A percentile compares a stretch with the other conserved stretches of the same genome.
Evolutionary conservation across 768 basidiomycete species (phyloP).

Genomic region (Lentinula raphanica): DNA sequence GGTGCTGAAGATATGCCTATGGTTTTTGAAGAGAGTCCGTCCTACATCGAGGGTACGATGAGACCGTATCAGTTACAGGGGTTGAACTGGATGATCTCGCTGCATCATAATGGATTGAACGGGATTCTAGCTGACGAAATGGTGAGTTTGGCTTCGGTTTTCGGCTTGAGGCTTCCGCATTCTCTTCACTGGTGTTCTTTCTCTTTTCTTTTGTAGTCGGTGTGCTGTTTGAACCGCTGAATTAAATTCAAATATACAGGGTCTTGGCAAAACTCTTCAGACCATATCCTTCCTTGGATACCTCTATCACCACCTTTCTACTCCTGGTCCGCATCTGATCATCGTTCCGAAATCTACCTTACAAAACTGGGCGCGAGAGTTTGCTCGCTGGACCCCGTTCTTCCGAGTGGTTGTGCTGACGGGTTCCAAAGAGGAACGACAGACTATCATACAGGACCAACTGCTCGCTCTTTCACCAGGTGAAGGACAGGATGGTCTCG

Average conservation of each 20-base stretch:
- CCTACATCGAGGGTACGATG: constrained; percentile 89
- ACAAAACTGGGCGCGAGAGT: constrained; percentile 96
- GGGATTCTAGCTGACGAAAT: constrained; percentile 98
- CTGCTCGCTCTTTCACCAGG: constrained; percentile 63
- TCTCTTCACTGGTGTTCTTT: not conserved
- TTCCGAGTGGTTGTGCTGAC: constrained; percentile 78
- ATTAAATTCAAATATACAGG: no score
- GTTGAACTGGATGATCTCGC: constrained; percentile 93
- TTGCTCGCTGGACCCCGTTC: constrained; percentile 85
- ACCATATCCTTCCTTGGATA: constrained; percentile 97
- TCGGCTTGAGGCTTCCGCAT: no score
- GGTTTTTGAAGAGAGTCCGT: constrained; percentile 90
- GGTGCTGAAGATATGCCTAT: constrained; percentile 86
- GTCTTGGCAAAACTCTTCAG: constrained; percentile 96
- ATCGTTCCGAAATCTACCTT: constrained; percentile 98
- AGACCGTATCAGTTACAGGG: constrained; percentile 94
- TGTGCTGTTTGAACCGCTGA: not conserved
- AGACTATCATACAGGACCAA: constrained; percentile 68
- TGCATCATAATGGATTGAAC: constrained; percentile 94
- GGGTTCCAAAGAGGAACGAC: constrained; percentile 87
- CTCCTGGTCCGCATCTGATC: constrained; percentile 82
- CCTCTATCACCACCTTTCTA: constrained; percentile 77
- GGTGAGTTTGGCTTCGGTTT: constrained; percentile 31
- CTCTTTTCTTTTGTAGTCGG: not conserved
- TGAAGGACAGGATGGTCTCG: not conserved